Conservation (phyloP, 345 rosid genomes). For the Atalantia buxifolia region DNA sequence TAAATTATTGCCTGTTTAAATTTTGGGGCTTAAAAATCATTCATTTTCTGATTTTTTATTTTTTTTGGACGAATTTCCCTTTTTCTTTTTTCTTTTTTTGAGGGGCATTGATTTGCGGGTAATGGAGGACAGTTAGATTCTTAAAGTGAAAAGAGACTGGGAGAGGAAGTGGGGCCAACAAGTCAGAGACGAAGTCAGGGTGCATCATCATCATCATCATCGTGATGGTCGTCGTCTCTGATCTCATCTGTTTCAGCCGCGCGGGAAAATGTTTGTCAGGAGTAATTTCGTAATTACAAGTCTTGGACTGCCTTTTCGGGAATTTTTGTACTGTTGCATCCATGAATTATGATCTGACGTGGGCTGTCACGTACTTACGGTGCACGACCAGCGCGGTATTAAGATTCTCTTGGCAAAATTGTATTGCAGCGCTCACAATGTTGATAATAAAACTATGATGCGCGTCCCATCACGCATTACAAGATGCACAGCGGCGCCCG, state of each 20-base stretch:
- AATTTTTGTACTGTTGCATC: background rate
- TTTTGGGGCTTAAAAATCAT: background rate
- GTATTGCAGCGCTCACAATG: too few relatives aligned
- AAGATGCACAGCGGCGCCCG: too few relatives aligned
- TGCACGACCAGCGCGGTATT: too few relatives aligned
- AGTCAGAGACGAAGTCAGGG: background rate
- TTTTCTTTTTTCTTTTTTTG: background rate
- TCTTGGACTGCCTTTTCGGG: background rate
- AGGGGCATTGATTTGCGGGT: constrained; percentile 55
- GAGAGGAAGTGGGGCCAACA: constrained; percentile 14
- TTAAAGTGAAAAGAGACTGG: constrained; percentile 16
- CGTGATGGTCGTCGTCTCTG: constrained; percentile 16
- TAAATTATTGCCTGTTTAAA: background rate
- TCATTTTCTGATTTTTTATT: background rate
- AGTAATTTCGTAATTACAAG: constrained; percentile 7
- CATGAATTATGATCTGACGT: too few relatives aligned
- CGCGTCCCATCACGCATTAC: too few relatives aligned
- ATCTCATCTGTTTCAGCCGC: constrained; percentile 8
- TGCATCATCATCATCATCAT: constrained; percentile 11
- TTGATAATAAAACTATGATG: too few relatives aligned
- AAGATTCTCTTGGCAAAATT: too few relatives aligned
- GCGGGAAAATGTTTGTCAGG: constrained; percentile 19
- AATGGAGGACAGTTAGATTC: constrained; percentile 57
- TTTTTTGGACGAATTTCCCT: background rate
- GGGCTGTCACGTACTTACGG: too few relatives aligned